Percentiles rank a stretch among this genome's conserved stretches.
phyloP scores from a whole-genome alignment of 495 filamentous ascomycete genomes.

The Penicilliopsis zonata region DNA sequence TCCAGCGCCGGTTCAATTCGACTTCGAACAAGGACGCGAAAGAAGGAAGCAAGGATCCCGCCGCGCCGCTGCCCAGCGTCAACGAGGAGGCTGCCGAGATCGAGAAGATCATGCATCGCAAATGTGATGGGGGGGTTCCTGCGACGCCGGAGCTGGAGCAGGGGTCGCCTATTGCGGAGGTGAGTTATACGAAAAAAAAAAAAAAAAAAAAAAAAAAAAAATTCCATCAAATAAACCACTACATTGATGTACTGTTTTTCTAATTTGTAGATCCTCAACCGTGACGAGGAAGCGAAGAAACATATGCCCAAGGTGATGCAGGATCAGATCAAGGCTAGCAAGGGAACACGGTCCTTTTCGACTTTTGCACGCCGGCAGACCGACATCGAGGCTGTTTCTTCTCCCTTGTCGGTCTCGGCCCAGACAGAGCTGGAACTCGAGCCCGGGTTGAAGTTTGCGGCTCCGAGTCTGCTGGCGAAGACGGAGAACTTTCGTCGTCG shows the following conservation, averaged over 20 bases:
- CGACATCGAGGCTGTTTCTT: constrained; percentile 23
- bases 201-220: too few relatives aligned
- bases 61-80: constrained; percentile 43
- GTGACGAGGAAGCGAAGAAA: constrained; percentile 47
- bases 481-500: constrained; percentile 56
- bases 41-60: constrained; percentile 25
- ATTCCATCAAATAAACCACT: too few relatives aligned
- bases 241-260: too few relatives aligned
- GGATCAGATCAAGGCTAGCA: constrained; percentile 35
- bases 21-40: constrained; percentile 33
- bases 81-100: constrained; percentile 53
- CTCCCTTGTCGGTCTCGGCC: constrained; percentile 26
- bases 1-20: constrained; percentile 26
- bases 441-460: constrained; percentile 59
- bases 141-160: constrained; percentile 52
- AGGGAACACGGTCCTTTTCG: constrained; percentile 45
- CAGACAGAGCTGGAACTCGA: constrained; percentile 15
- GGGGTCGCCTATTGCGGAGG: constrained; percentile 54
- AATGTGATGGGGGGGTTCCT: constrained; percentile 24
- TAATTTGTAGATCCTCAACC: constrained; percentile 44
- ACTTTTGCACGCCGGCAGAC: constrained; percentile 34
- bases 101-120: constrained; percentile 35
- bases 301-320: constrained; percentile 60
- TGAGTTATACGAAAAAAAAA: too few relatives aligned
- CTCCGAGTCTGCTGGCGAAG: constrained; percentile 51